A percentile compares a stretch with the other conserved stretches of the same genome.
These are phyloP conservation scores for Rehmannia glutinosa DNA, from an alignment of 257 asterid species.

Conservation along the genomic window DNA sequence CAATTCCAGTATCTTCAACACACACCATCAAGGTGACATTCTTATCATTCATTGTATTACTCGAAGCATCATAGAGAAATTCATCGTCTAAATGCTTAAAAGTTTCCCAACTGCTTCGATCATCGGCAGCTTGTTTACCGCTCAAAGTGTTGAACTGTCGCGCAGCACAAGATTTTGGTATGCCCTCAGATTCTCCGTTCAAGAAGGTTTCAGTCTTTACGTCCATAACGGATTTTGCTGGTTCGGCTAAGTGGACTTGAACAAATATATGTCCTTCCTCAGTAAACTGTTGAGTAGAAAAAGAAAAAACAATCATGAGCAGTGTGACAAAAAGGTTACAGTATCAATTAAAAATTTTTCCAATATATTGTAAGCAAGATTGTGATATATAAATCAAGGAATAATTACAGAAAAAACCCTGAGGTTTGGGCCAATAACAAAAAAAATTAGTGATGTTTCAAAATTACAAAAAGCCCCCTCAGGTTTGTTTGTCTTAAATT, in stretches of 20 bases:
- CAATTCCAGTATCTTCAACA: conserved; percentile 94
- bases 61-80: conserved; percentile 23
- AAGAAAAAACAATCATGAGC: background rate
- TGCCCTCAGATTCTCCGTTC: conserved; percentile 46
- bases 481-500: no score
- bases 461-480: no score
- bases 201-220: conserved; percentile 25
- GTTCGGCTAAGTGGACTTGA: conserved; percentile 75
- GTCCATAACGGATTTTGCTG: conserved; percentile 33
- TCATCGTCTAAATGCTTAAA: conserved; percentile 52
- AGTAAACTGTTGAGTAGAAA: conserved; percentile 51
- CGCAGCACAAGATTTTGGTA: conserved; percentile 24
- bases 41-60: conserved; percentile 24
- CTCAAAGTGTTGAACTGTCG: conserved; percentile 57
- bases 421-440: no score
- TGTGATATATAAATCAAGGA: no score
- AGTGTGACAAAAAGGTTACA: no score
- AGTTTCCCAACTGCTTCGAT: conserved; percentile 66
- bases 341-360: no score
- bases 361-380: no score
- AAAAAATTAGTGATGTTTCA: no score
- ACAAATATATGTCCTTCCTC: conserved; percentile 87
- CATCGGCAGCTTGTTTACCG: conserved; percentile 84
- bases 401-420: no score
- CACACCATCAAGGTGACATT: conserved; percentile 53